Evolutionary conservation across 2,329 filamentous ascomycete genomes (phyloP).

Genomic region (Colletotrichum spaethianum): DNA sequence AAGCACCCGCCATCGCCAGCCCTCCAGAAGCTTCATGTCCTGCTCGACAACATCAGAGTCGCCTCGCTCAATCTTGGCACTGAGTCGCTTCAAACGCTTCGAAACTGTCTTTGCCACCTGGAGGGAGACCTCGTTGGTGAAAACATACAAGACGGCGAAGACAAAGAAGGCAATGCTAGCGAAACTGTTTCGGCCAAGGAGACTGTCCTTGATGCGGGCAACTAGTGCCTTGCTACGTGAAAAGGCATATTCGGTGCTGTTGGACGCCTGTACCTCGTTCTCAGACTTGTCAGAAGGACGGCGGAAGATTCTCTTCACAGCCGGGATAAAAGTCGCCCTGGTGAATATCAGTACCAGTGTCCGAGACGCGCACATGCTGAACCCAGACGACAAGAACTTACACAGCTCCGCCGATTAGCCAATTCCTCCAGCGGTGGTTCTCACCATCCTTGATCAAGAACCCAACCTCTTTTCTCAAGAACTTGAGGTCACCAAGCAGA

Average conservation of each 20-base stretch:
- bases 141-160: conserved; percentile 70
- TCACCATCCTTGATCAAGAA: conserved; percentile 61
- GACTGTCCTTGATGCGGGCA: conserved; percentile 61
- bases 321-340: conserved; percentile 67
- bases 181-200: conserved; percentile 60
- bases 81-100: conserved; percentile 64
- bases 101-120: conserved; percentile 67
- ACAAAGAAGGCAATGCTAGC: conserved; percentile 69
- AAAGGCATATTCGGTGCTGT: conserved; percentile 72
- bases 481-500: conserved; percentile 60
- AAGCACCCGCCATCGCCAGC: conserved; percentile 71
- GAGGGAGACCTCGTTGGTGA: conserved; percentile 70
- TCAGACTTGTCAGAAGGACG: conserved; percentile 57
- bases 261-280: conserved; percentile 51
- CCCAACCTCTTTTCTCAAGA: conserved; percentile 60
- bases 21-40: conserved; percentile 64
- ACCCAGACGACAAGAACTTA: conserved; percentile 50
- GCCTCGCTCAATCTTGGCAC: conserved; percentile 62
- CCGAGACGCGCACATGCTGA: background rate
- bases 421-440: conserved; percentile 65
- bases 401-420: conserved; percentile 67
- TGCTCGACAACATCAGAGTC: conserved; percentile 61
- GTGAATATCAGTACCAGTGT: background rate
- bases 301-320: conserved; percentile 66
- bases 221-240: conserved; percentile 64